Conservation (phyloP, 2,329 filamentous ascomycete genomes). For the Aspergillus aculeatinus region DNA sequence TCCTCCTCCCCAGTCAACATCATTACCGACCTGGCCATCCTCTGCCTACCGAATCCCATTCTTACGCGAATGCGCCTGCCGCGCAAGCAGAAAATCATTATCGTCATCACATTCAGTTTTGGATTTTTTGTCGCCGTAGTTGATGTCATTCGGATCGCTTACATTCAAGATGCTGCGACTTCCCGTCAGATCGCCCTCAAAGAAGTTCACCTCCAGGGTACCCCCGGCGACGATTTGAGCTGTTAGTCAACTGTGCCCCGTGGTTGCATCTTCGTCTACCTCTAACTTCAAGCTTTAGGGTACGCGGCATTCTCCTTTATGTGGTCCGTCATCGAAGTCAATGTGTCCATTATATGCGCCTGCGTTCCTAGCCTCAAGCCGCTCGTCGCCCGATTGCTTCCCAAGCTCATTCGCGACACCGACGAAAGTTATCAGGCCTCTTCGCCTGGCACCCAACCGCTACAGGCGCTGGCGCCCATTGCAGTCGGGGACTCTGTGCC, state of each 20-base stretch:
- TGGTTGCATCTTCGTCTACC: background rate
- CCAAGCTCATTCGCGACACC: constrained; percentile 55
- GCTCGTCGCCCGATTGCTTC: constrained; percentile 65
- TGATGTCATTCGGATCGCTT: constrained; percentile 86
- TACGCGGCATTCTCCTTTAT: constrained; percentile 83
- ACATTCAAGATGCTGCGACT: constrained; percentile 70
- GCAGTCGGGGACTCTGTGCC: constrained; percentile 9
- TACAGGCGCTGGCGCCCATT: constrained; percentile 7
- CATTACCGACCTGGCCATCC: constrained; percentile 82
- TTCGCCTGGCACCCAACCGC: background rate
- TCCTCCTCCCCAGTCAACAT: constrained; percentile 87
- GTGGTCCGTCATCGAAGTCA: constrained; percentile 93
- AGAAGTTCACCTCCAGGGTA: constrained; percentile 37
- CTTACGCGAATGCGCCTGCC: constrained; percentile 83
- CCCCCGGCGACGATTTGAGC: constrained; percentile 52
- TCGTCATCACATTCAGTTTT: constrained; percentile 81
- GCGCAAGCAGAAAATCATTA: constrained; percentile 79
- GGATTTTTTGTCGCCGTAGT: constrained; percentile 86
- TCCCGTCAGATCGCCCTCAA: constrained; percentile 32
- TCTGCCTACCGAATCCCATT: constrained; percentile 85
- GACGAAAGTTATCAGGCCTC: constrained; percentile 25
- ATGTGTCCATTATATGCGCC: constrained; percentile 83
- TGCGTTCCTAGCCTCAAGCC: constrained; percentile 93
- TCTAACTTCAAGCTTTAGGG: constrained; percentile 52
- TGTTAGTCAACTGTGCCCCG: constrained; percentile 36